Base-by-base conservation (phyloP, 2,329 filamentous ascomycete species). In the Parastagonospora avenae region DNA sequence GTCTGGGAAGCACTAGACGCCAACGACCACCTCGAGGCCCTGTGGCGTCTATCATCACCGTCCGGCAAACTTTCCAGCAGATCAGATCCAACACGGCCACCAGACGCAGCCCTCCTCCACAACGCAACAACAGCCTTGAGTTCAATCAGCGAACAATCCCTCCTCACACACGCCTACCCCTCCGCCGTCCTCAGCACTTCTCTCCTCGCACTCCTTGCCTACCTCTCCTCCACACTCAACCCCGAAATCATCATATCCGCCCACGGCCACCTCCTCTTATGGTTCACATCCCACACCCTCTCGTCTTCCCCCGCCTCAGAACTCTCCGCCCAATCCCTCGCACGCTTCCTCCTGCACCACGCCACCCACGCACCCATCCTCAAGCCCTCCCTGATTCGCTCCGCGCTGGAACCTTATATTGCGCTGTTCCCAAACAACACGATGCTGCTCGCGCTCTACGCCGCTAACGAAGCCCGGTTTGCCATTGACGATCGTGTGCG, bases 401-500 rank as follows among this genome's bases (percentile, higher is more conserved):
- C 80, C 7, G 77, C 86, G 10, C 75, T 96, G 1, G 74, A 77
- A 4, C 74, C 78, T 2, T 89, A 87, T 54, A 77, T 94, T 16
- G 62, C 64, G 0, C 68, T 76, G 6, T 96, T 92, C 68, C 91
- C 92, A 0, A 78, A 79, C 42, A 97, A 96, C 74, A 89, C 85
- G 1, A 79, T 91, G 5, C 87, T 97, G 54, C 80, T 95, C 1
- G 79, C 82, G 1, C 75, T 94, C 0, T 88, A 88, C 57, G 82
- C 86, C n/a, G 89, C 87, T 79, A 86, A 90, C 55, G 87, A 93
- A 67, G 80, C 85, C 2, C 84, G 87, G 7, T 84, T 91, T 37
- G 83, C 87, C 19, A 81, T 94, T 46, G 84, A 91, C 54, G 90
- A 95, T 60, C 88, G 90, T 14, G 84, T 95, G 15, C 85, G 89